Base-by-base conservation (phyloP, 805 yeast species). In the Yarrowia osloensis region DNA sequence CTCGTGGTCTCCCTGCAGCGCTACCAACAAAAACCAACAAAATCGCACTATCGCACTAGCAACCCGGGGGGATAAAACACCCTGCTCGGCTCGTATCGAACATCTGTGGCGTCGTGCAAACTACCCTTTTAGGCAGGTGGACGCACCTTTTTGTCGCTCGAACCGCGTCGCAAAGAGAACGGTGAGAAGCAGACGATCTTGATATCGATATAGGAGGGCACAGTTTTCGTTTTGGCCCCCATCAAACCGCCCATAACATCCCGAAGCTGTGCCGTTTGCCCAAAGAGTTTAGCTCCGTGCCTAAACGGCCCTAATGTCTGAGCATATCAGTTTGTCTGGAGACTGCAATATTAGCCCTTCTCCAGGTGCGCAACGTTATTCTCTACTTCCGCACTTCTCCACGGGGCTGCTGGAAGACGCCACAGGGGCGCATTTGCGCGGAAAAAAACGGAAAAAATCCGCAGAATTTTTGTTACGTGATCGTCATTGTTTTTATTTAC, bases 331-430 rank as follows among this genome's bases (percentile, higher is more conserved):
- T 5, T 9, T 19, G 47, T 19, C 47, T 42, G 26, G 13, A 19
- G 47, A 42, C 47, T 11, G 13, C 17, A 21, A 40, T 3, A 15
- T 26, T 11, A 37, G 37, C 54, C 22, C 15, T 28, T 46, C 52
- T 46, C 33, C 57, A 50, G 57, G 57, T 50, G 57, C 57, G 57
- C 57, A 50, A 50, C 57, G 39, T 31, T 50, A 50, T 50, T 50
- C 22, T 15, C 6, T 19, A 4, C 22, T 47, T 50, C 57, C 57
- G 57, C 57, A n/a, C 31, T 1, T 9, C 24, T 37, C 42, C 42
- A 37, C 42, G 42, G 42, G 21, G 21, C 21, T 37, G 40, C 21
- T 33, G 37, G 15, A 13, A 33, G 37, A 8, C 8, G 8, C 31
- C 31, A 28, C 31, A 28, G 31, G 8, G 31, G 8, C 8, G 31